Conservation (phyloP, 202 grass and related monocot genomes). For the Carex sylvatica region DNA sequence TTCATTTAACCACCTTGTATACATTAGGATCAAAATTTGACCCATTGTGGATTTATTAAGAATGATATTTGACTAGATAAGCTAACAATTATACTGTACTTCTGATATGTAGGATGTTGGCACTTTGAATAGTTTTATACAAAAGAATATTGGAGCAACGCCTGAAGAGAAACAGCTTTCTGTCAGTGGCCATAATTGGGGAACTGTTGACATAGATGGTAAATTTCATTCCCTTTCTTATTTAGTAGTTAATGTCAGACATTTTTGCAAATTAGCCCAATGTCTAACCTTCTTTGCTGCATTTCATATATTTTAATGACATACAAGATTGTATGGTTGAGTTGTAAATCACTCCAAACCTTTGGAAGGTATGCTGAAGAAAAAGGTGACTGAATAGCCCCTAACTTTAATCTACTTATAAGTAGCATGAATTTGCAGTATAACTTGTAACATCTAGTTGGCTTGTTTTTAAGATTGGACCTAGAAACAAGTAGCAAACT, state of each 20-base stretch:
- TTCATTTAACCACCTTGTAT: not conserved
- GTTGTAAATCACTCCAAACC: not conserved
- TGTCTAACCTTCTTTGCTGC: not conserved
- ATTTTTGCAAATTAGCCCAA: not conserved
- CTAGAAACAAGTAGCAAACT: not conserved
- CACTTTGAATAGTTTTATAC: conserved; percentile 63
- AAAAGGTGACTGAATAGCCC: not conserved
- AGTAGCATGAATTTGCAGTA: not conserved
- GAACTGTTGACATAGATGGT: conserved; percentile 81
- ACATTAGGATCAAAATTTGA: not conserved
- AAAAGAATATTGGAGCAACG: conserved; percentile 62
- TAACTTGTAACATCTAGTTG: not conserved
- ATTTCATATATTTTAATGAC: not conserved
- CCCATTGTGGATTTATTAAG: conserved; percentile 15
- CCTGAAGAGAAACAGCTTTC: conserved; percentile 91
- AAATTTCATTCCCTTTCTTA: conserved; percentile 12
- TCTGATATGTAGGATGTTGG: conserved; percentile 69
- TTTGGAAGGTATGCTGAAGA: not conserved
- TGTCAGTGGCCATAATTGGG: conserved; percentile 82
- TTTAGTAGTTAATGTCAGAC: conserved; percentile 7
- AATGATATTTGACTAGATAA: not conserved
- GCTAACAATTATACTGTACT: conserved; percentile 1
- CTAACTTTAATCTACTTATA: not conserved
- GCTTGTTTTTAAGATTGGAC: not conserved
- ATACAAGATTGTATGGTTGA: conserved; percentile 25